Evolutionary conservation across 1,284 basidiomycete species (phyloP).

Genomic region (Trichosporon inkin): DNA sequence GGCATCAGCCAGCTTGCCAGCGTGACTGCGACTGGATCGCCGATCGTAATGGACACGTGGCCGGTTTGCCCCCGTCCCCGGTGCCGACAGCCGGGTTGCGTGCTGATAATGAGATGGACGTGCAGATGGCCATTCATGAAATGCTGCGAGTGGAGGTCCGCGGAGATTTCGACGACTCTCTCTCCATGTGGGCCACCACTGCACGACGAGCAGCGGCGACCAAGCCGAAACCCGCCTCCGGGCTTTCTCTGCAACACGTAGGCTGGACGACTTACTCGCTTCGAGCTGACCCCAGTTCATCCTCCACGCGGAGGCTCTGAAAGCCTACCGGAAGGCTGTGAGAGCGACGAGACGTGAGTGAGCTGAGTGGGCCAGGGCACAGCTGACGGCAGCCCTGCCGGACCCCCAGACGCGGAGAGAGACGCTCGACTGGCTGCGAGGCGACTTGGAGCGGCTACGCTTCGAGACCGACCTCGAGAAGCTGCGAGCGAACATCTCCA

Average conservation of each 20-base stretch:
- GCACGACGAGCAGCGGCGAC: neutral
- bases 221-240: neutral
- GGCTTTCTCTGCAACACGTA: conserved; percentile 40
- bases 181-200: conserved; percentile 1
- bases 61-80: neutral
- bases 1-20: no score
- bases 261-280: conserved; percentile 12
- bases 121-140: conserved; percentile 10
- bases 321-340: conserved; percentile 46
- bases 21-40: neutral
- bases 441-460: conserved; percentile 41
- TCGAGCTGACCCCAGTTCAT: conserved; percentile 37
- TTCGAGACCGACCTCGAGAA: conserved; percentile 37
- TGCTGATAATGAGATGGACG: neutral
- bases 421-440: conserved; percentile 47
- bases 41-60: conserved; percentile 1
- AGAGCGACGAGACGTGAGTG: conserved; percentile 46
- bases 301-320: conserved; percentile 40
- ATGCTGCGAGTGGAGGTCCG: neutral
- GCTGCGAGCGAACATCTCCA: conserved; percentile 10
- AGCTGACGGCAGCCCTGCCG: conserved; percentile 39
- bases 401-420: conserved; percentile 43
- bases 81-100: neutral
- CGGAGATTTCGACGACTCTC: neutral
- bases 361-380: neutral